Evolutionary conservation across 768 basidiomycete genomes (phyloP).

Genomic region (Rhodosporidiobolus sp.): DNA sequence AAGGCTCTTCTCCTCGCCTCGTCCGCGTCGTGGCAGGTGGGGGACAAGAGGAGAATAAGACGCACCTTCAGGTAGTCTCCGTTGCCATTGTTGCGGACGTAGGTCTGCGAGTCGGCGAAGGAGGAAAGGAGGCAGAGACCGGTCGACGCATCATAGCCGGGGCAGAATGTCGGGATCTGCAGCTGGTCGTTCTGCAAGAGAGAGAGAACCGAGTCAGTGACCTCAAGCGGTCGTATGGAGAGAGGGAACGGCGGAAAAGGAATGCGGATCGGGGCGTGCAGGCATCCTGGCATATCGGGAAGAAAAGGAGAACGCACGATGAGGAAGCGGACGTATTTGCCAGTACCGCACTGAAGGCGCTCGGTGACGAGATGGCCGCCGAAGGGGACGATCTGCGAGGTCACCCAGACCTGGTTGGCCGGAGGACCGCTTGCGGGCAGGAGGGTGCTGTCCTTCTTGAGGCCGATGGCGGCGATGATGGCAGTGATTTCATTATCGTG

Average conservation of each 20-base stretch:
- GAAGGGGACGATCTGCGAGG: conserved; percentile 68
- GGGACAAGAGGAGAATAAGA: too few relatives aligned
- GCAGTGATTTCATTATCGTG: conserved; percentile 83
- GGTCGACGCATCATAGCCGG: too few relatives aligned
- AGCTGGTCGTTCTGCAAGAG: conserved; percentile 58
- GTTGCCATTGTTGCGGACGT: too few relatives aligned
- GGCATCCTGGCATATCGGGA: too few relatives aligned
- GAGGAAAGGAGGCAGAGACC: too few relatives aligned
- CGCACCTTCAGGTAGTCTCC: too few relatives aligned
- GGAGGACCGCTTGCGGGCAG: neutral
- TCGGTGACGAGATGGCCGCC: conserved; percentile 71
- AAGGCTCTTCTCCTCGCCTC: too few relatives aligned
- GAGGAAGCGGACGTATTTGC: conserved; percentile 61
- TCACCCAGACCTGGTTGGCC: conserved; percentile 54
- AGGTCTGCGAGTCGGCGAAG: too few relatives aligned
- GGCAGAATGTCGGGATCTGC: conserved; percentile 50
- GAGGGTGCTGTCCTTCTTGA: conserved; percentile 53
- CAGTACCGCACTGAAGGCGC: conserved; percentile 56
- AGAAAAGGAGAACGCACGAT: conserved; percentile 48
- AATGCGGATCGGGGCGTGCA: neutral
- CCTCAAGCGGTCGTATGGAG: neutral
- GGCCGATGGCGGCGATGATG: conserved; percentile 64
- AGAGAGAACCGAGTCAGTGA: too few relatives aligned
- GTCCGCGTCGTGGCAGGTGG: too few relatives aligned
- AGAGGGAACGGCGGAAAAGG: neutral